Evolutionary conservation across 768 basidiomycete species (phyloP).

Genomic region (Fomitopsis pulvina): DNA sequence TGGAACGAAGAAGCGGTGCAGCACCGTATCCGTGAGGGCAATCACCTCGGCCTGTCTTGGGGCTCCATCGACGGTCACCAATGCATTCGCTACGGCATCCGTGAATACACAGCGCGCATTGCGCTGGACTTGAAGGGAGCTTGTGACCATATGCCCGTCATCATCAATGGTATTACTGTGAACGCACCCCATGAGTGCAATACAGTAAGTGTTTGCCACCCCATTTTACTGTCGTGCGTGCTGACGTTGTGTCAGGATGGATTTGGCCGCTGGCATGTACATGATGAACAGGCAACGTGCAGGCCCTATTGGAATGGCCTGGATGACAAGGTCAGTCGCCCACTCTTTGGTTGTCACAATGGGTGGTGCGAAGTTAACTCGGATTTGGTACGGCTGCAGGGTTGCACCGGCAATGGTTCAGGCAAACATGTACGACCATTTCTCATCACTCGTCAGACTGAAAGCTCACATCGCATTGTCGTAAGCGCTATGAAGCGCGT

Average conservation of each 20-base stretch:
- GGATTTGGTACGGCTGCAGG: not conserved
- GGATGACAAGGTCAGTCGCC: slow-evolving; percentile 7
- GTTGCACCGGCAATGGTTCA: not conserved
- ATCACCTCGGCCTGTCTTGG: slow-evolving; percentile 12
- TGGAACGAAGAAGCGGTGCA: slow-evolving; percentile 7
- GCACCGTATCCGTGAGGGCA: slow-evolving; percentile 2
- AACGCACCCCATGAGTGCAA: slow-evolving; percentile 8
- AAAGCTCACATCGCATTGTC: not conserved
- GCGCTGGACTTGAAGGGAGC: slow-evolving; percentile 8
- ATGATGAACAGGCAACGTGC: slow-evolving; percentile 10
- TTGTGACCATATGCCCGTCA: slow-evolving; percentile 13
- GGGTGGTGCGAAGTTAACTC: not conserved
- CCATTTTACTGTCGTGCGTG: too few species aligned
- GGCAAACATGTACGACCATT: not conserved
- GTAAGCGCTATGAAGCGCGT: slow-evolving; percentile 15
- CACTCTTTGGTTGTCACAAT: not conserved
- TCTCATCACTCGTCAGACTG: not conserved
- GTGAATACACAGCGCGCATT: slow-evolving; percentile 14
- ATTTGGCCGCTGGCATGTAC: slow-evolving; percentile 8
- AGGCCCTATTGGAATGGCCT: slow-evolving; percentile 7
- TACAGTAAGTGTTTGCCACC: slow-evolving; percentile 7
- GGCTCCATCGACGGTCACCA: slow-evolving; percentile 4
- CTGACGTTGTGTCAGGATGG: too few species aligned
- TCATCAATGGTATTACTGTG: slow-evolving; percentile 8
- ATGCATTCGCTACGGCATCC: slow-evolving; percentile 13